These are phyloP conservation scores for Scheffersomyces cryptocercus DNA, from an alignment of 1,139 yeast species.

Conservation along the genomic window DNA sequence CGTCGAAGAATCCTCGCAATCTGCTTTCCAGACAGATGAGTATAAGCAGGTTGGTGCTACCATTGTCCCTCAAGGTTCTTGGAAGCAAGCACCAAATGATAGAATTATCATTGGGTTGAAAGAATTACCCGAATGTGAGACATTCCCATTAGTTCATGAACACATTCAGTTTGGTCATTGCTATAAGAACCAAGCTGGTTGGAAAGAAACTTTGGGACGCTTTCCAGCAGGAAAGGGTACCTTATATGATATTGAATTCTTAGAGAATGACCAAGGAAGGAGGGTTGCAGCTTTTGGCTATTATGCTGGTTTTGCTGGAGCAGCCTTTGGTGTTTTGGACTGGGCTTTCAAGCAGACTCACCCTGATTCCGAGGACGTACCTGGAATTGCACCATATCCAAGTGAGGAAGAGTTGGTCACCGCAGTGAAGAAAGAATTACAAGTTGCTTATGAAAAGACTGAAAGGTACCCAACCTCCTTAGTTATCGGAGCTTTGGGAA, in stretches of 20 bases:
- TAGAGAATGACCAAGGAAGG: constrained; percentile 18
- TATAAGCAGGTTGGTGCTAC: constrained; percentile 17
- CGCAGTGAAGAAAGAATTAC: too few species aligned
- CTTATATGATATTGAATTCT: constrained; percentile 19
- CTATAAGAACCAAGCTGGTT: constrained; percentile 19
- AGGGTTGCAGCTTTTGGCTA: constrained; percentile 20
- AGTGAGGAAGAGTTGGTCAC: constrained; percentile 15
- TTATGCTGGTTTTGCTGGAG: constrained; percentile 21
- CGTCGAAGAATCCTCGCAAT: constrained; percentile 16
- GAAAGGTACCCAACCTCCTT: constrained; percentile 14
- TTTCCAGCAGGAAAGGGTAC: constrained; percentile 20
- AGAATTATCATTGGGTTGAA: constrained; percentile 17
- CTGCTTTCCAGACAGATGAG: constrained; percentile 14
- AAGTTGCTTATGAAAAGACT: constrained; percentile 10
- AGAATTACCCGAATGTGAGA: constrained; percentile 18
- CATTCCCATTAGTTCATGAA: constrained; percentile 17
- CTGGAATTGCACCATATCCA: constrained; percentile 17
- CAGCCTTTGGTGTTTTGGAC: constrained; percentile 18
- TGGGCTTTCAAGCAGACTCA: constrained; percentile 20
- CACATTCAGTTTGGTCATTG: constrained; percentile 21
- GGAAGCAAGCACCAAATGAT: constrained; percentile 17
- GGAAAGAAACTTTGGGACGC: constrained; percentile 17
- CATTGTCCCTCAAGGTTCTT: constrained; percentile 17
- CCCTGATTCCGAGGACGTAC: constrained; percentile 13
- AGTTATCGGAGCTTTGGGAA: constrained; percentile 19